A percentile compares a stretch with the other conserved stretches of the same genome.
Evolutionary conservation across 225 moss, liverwort and hornwort genomes (phyloP).

Genomic region (Straminergon stramineum): DNA sequence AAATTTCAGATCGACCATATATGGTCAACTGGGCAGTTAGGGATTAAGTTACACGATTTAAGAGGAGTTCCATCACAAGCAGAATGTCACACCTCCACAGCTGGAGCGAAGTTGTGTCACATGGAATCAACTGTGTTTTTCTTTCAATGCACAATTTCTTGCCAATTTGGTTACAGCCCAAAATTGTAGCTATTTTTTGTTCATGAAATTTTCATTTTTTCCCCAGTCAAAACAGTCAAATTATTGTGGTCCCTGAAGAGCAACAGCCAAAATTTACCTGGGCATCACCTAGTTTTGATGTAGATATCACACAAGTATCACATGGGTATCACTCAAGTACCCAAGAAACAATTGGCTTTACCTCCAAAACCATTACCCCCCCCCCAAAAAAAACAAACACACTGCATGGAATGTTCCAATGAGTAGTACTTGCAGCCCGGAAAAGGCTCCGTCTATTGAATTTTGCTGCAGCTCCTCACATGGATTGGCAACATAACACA

Average conservation of each 20-base stretch:
- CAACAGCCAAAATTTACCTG: neutral
- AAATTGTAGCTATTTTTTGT: neutral
- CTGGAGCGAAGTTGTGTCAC: neutral
- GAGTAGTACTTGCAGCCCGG: neutral
- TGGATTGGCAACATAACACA: neutral
- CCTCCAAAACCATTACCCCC: neutral
- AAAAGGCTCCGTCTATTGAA: neutral
- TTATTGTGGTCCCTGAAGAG: neutral
- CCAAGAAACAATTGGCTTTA: neutral
- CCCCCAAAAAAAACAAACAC: too few relatives aligned
- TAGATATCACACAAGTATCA: neutral
- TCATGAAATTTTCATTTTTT: neutral
- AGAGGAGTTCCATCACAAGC: neutral
- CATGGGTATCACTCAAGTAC: neutral
- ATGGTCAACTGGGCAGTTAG: too few relatives aligned
- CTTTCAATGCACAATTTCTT: neutral
- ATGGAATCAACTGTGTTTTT: neutral
- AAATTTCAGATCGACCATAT: too few relatives aligned
- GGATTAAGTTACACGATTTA: neutral
- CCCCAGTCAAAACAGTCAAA: neutral
- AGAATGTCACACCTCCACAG: neutral
- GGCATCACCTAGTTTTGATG: too few relatives aligned
- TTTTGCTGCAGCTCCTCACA: neutral
- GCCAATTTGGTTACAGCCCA: neutral
- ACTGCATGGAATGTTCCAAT: neutral